Evolutionary conservation across 1,284 basidiomycete genomes (phyloP).

Genomic region (Boletus smithii): DNA sequence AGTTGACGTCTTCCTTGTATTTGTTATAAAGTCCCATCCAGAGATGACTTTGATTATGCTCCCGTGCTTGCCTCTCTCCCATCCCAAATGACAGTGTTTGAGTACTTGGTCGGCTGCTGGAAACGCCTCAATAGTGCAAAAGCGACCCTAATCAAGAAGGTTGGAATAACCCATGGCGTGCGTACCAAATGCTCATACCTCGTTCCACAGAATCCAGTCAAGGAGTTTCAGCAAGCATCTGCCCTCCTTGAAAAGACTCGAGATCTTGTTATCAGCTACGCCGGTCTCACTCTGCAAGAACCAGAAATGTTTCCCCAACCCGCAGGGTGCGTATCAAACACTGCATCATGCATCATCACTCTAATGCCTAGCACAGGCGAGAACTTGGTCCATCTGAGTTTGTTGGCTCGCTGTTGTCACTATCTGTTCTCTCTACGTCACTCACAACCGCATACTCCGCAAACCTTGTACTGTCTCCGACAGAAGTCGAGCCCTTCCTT

Average conservation of each 20-base stretch:
- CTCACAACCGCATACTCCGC: conserved; percentile 24
- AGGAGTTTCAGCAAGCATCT: conserved; percentile 61
- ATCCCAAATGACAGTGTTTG: conserved; percentile 77
- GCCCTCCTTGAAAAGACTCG: conserved; percentile 69
- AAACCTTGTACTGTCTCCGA: conserved; percentile 37
- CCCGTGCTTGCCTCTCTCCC: conserved; percentile 80
- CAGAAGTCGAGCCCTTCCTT: conserved; percentile 68
- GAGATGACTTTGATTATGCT: conserved; percentile 79
- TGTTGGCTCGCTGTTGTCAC: conserved; percentile 68
- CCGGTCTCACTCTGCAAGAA: conserved; percentile 86
- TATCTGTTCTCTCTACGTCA: conserved; percentile 61
- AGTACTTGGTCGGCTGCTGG: conserved; percentile 92
- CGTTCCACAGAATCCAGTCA: conserved; percentile 47
- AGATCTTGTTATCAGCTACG: conserved; percentile 84
- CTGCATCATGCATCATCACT: neutral
- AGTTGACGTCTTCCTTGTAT: neutral
- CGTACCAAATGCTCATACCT: neutral
- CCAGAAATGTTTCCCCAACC: conserved; percentile 95
- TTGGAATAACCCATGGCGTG: conserved; percentile 20
- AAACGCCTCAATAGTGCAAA: conserved; percentile 69
- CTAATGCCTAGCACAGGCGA: conserved; percentile 43
- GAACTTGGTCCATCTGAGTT: conserved; percentile 75
- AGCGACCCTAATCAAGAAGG: conserved; percentile 59
- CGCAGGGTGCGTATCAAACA: conserved; percentile 48
- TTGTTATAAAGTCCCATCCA: conserved; percentile 28